phyloP scores from a whole-genome alignment of 129 eudicot genomes.

The Pittosporum tobira region DNA sequence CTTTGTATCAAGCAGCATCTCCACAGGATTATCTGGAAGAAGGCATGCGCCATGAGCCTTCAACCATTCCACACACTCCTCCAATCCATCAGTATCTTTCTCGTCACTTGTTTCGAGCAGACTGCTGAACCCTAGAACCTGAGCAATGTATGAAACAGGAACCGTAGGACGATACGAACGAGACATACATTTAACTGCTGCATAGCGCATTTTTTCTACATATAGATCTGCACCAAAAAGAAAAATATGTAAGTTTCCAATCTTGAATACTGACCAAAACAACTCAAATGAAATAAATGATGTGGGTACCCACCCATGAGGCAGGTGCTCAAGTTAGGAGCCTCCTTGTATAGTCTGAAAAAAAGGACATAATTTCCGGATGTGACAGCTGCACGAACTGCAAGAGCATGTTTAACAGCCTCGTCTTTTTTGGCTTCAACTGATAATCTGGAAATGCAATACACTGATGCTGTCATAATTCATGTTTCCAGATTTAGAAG shows the following conservation, averaged over 20 bases:
- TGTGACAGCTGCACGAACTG: slow-evolving; percentile 81
- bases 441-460: slow-evolving; percentile 50
- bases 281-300: neutral
- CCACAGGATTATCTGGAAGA: slow-evolving; percentile 51
- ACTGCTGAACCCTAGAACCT: slow-evolving; percentile 64
- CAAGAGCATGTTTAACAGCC: slow-evolving; percentile 89
- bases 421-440: slow-evolving; percentile 54
- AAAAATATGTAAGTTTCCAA: neutral
- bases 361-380: slow-evolving; percentile 75
- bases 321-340: slow-evolving; percentile 73
- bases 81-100: slow-evolving; percentile 47
- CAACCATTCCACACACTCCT: slow-evolving; percentile 89
- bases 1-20: slow-evolving; percentile 77
- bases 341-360: slow-evolving; percentile 69
- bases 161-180: slow-evolving; percentile 93
- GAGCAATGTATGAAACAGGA: slow-evolving; percentile 68
- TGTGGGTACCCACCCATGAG: slow-evolving; percentile 67
- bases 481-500: neutral
- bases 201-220: slow-evolving; percentile 89
- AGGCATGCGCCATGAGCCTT: slow-evolving; percentile 96
- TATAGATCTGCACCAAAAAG: slow-evolving; percentile 65
- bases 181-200: slow-evolving; percentile 77
- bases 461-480: neutral
- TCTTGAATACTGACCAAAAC: neutral
- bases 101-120: slow-evolving; percentile 36